These are phyloP conservation scores for Cladosporium sp. DNA, from an alignment of 2,329 filamentous ascomycete genomes.

Conservation along the genomic window DNA sequence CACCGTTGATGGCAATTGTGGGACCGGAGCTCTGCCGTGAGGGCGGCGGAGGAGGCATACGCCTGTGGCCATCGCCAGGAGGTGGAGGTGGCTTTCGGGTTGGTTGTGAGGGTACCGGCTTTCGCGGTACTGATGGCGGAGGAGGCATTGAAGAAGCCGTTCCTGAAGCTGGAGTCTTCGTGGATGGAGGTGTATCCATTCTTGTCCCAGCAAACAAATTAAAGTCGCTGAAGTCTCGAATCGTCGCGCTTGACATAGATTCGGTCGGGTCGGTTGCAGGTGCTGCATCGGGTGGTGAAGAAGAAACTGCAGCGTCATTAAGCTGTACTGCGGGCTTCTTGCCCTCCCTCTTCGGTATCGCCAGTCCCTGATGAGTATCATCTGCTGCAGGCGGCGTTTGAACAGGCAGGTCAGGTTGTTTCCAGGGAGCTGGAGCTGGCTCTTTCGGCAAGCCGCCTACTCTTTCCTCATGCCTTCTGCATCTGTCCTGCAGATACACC, in stretches of 20 bases:
- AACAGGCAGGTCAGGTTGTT: neutral
- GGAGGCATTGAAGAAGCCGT: slow-evolving; percentile 10
- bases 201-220: slow-evolving; percentile 20
- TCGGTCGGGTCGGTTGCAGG: neutral
- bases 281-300: slow-evolving; percentile 20
- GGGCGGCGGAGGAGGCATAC: slow-evolving; percentile 11
- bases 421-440: neutral
- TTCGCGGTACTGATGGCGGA: slow-evolving; percentile 15
- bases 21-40: slow-evolving; percentile 3
- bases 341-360: neutral
- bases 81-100: slow-evolving; percentile 30
- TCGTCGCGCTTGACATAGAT: slow-evolving; percentile 18
- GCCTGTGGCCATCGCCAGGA: slow-evolving; percentile 19
- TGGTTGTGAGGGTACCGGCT: slow-evolving; percentile 24
- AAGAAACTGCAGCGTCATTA: slow-evolving; percentile 20
- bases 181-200: slow-evolving; percentile 20
- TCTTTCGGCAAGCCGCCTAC: neutral
- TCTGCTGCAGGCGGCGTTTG: slow-evolving; percentile 1
- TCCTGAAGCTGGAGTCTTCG: slow-evolving; percentile 3
- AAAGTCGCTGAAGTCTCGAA: slow-evolving; percentile 23
- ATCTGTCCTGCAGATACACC: slow-evolving; percentile 40
- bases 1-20: slow-evolving; percentile 13
- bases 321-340: slow-evolving; percentile 13
- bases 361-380: neutral
- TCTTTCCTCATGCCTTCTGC: slow-evolving; percentile 16